Base-by-base conservation (phyloP, 495 filamentous ascomycete genomes). In the Talaromyces liani region DNA sequence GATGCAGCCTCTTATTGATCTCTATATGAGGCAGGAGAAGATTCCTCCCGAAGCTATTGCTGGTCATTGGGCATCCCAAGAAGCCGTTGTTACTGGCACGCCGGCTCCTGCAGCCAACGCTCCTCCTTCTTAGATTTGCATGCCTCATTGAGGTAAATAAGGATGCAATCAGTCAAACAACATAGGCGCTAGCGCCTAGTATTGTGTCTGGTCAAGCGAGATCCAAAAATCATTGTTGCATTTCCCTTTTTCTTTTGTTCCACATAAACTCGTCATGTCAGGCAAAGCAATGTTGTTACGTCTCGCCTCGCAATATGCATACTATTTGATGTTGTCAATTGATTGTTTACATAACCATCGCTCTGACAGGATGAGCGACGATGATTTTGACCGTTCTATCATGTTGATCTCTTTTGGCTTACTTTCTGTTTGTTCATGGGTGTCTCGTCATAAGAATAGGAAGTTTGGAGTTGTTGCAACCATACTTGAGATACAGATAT, bases 1-100 rank as follows among this genome's bases (percentile, higher is more conserved):
- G 14, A 95, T 97, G 92, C 91, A 93, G 79, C 88, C 90, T 10
- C 72, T 97, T 69, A 89, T 97, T 65, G 91, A 97, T 69, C 79
- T 96, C 39, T 97, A 92, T 86, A 86, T 91, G 59, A 87, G 85
- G 62, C 90, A 91, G 65, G 91, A 91, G 55, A 87, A 90, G 29
- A 88, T 96, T 64, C 91, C 92, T 2, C 82, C 86, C 1, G 89
- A 90, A 72, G 81, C 81, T 25, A 73, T 82, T 33, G 73, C 74
- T 16, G 79, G 80, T 24, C 75, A 81, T 73, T 77, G 78, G 73
- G 78, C 58, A 39, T 63, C 77, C 34, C 76, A 80, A 63, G 75
- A 77, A 66, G 58, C 64, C 63, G 70, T 73, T 66, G 73, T 66
- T 68, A 75, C 45, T 49, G 57, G 57, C 31, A 36, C 57, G 31